Evolutionary conservation across 371 early-diverging fungal species (phyloP), one percentile per base, ranked within the genome.

Genomic region (Rhizopus delemar): DNA sequence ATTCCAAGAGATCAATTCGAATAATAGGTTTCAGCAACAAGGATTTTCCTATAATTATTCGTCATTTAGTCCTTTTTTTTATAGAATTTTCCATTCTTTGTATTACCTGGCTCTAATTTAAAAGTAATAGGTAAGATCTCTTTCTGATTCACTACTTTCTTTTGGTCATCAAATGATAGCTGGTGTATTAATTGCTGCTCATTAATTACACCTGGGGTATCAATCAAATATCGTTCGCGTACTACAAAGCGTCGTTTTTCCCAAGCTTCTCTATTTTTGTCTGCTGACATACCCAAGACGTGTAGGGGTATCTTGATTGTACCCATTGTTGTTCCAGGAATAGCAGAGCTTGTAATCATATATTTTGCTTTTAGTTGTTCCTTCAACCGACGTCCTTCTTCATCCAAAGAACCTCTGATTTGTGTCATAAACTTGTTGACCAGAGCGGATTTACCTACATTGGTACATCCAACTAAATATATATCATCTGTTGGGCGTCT

Each of bases 321-420:
- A 0, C 86, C 87, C 68, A 88, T 81, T 4, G 90, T 90, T 5
- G 90, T 90, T 4, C 90, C 90, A 12, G 90, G 89, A 11, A 84
- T 62, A 22, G 74, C 67, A 13, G 89, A 86, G 33, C 82, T 81
- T 1, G 88, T 81, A 12, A 85, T 82, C 36, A 70, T 71, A 59
- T 83, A 81, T 35, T 81, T 65, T 0, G 70, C 68, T 15, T 75
- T 71, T 22, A 78, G 63, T 22, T 71, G 66, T 43, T 71, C 66
- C 34, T 76, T 83, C 2, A 58, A 4, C 0, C 48, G 59, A 28
- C 62, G 49, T 0, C 57, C 65, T 33, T 61, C 56, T 38, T 49
- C 48, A 50, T 69, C 59, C 46, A 59, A 15, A 11, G 46, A n/a
- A 5, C 59, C 67, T 64, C 63, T 46, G 45, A 63, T 62, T 46